phyloP scores from a whole-genome alignment of 2,329 filamentous ascomycete species.

The Beauveria asiatica region DNA sequence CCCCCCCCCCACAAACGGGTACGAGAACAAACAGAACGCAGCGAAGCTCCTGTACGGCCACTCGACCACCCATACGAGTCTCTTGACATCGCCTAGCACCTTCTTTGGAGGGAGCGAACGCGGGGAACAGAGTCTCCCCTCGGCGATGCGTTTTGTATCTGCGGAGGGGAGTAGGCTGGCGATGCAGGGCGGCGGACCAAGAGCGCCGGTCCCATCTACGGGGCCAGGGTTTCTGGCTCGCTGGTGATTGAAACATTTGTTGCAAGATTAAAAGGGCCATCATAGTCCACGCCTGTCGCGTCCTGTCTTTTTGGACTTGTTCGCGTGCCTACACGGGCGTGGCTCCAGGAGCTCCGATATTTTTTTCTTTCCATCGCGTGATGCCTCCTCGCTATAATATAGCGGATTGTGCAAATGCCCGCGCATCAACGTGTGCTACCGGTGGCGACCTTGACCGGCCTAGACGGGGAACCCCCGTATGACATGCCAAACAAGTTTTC shows the following conservation, averaged over 20 bases:
- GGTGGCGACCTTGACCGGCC: too few species aligned
- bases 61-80: slow-evolving; percentile 8
- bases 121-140: slow-evolving; percentile 24
- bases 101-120: neutral
- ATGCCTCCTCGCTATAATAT: neutral
- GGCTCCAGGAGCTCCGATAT: slow-evolving; percentile 45
- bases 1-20: neutral
- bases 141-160: slow-evolving; percentile 27
- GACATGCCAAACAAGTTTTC: too few species aligned
- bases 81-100: neutral
- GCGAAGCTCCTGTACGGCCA: slow-evolving; percentile 11
- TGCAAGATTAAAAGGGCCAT: slow-evolving; percentile 43
- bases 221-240: slow-evolving; percentile 4
- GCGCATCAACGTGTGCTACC: too few species aligned
- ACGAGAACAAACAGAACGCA: slow-evolving; percentile 2
- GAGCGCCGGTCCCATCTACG: slow-evolving; percentile 7
- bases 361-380: neutral
- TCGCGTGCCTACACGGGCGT: slow-evolving; percentile 33
- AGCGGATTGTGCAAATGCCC: too few species aligned
- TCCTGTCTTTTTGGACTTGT: neutral
- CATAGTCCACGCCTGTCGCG: slow-evolving; percentile 43
- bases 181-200: slow-evolving; percentile 10
- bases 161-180: slow-evolving; percentile 29
- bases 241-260: slow-evolving; percentile 17
- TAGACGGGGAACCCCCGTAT: too few species aligned